Evolutionary conservation across 2,329 filamentous ascomycete genomes (phyloP), one percentile per base, ranked within the genome.

Genomic region (Arthroderma uncinatum): DNA sequence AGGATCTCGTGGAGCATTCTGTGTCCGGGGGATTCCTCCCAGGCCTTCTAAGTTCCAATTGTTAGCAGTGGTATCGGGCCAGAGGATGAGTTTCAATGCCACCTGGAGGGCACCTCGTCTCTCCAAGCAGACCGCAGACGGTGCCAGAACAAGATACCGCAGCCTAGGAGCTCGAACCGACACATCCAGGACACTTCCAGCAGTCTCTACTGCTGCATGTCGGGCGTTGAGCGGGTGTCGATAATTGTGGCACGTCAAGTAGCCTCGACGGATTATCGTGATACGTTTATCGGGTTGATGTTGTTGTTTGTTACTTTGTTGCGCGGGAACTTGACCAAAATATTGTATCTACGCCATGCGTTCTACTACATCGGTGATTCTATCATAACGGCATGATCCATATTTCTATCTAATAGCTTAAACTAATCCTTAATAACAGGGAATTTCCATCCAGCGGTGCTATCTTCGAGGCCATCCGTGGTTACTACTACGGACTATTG

Each of bases 1-100:
- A 97, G 84, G 76, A 98, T 89, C 79, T 98, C 93, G 82, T 97
- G 93, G 72, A 98, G 87, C 93, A 98, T 98, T 64, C 66, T 73
- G 69, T 59, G 23, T 54, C 37, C 25, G 12, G 52, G 42, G 12
- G 37, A 34, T 44, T 19, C n/a, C 50, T 19, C n/a, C 50, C 37
- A 23, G 47, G 34, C 33, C 25, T 37, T 28, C 25, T 50, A 16
- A 28, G n/a, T 28, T 36, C 7, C 47, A 21, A 39, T 39, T n/a
- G 33, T 53, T 39, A 53, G 55, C 48, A 14, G 30, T 19, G 28
- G 34, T 8, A 47, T 58, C 4, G 36, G 48, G 8, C 5, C 8
- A 12, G 23, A 56, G 25, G 19, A 19, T 16, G 10, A 9, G 33
- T 36, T 34, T 36, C 37, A 52, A 44, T 47, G 30, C 53, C 57